Base-by-base conservation (phyloP, 495 filamentous ascomycete genomes). In the Podospora appendiculata region DNA sequence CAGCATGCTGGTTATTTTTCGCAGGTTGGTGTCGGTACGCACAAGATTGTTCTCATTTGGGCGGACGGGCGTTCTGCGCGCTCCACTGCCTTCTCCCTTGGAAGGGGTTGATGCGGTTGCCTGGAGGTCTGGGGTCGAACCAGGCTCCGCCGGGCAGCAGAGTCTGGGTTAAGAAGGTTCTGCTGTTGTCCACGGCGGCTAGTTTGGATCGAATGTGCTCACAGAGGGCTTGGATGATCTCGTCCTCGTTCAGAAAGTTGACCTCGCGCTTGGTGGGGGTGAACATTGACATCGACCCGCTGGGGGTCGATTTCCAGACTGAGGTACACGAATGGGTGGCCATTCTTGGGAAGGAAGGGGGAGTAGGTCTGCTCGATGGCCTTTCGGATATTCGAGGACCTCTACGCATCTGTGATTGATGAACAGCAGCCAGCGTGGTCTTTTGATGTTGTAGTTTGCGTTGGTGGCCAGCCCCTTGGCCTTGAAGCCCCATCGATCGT, bases 351-450 rank as follows among this genome's bases (percentile, higher is more conserved):
- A 3, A 99, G 76, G 55, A 95, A 99, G 6, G 78, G 72, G 7
- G 89, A 81, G 61, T 97, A 99, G 13, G 87, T 91, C 67, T 93
- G 89, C 66, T 97, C 94, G 14, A 99, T 67, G 3, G 88, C 87
- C 59, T 92, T 92, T 57, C 89, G 93, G 54, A 97, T 87, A 32
- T 85, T 80, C 3, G 86, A 84, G 1, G 91, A 96, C 59, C n/a
- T 97, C 94, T 4, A 99, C 94, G n/a, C 90, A 86, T 19, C 94
- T 85, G 65, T 96, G 89, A 58, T 99, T 99, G 66, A 99, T 97
- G 68, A 99, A 99, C 4, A 99, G 77, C 7, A 99, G 74, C 8
- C 97, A 76, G 0, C 79, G 85, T 0, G 90, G 95, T 64, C 86
- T 88, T 68, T 97, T 99, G 52, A 93, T 84, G 66, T 88, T 86